These are phyloP conservation scores for Penicillium bovifimosum DNA, from an alignment of 495 filamentous ascomycete genomes.

Conservation along the genomic window DNA sequence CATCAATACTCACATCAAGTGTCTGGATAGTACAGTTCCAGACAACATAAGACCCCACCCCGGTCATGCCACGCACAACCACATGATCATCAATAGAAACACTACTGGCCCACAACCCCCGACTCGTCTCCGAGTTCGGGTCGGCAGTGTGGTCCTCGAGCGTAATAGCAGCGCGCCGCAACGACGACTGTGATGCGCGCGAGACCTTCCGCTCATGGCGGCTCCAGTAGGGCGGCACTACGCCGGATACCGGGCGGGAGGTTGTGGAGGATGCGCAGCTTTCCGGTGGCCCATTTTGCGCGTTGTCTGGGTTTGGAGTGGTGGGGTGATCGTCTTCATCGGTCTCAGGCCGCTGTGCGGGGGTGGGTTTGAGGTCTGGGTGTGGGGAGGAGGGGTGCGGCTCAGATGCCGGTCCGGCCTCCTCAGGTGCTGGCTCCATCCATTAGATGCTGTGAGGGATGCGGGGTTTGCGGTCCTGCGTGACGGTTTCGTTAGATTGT, in stretches of 20 bases:
- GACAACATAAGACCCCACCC: conserved; percentile 65
- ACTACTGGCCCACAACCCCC: conserved; percentile 61
- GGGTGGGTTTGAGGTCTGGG: neutral
- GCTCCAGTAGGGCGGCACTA: conserved; percentile 48
- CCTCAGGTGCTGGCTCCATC: conserved; percentile 48
- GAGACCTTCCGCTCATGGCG: conserved; percentile 40
- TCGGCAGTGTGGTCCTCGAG: conserved; percentile 69
- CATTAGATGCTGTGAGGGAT: conserved; percentile 31
- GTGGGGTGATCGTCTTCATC: conserved; percentile 3
- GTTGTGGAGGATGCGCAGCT: conserved; percentile 5
- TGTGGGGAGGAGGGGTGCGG: conserved; percentile 22
- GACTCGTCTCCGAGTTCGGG: conserved; percentile 50
- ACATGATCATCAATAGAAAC: conserved; percentile 63
- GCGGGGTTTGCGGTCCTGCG: neutral
- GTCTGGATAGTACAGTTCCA: conserved; percentile 70
- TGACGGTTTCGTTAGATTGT: neutral
- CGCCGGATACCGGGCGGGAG: conserved; percentile 35
- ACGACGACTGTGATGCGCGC: conserved; percentile 40
- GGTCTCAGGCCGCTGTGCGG: conserved; percentile 2
- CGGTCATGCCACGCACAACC: conserved; percentile 56
- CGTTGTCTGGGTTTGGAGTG: neutral
- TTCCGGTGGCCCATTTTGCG: neutral
- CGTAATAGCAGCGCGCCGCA: conserved; percentile 47
- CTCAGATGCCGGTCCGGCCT: conserved; percentile 30
- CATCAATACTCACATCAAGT: conserved; percentile 52